phyloP scores from a whole-genome alignment of 495 filamentous ascomycete genomes.

The Aspergillus heteromorphus region DNA sequence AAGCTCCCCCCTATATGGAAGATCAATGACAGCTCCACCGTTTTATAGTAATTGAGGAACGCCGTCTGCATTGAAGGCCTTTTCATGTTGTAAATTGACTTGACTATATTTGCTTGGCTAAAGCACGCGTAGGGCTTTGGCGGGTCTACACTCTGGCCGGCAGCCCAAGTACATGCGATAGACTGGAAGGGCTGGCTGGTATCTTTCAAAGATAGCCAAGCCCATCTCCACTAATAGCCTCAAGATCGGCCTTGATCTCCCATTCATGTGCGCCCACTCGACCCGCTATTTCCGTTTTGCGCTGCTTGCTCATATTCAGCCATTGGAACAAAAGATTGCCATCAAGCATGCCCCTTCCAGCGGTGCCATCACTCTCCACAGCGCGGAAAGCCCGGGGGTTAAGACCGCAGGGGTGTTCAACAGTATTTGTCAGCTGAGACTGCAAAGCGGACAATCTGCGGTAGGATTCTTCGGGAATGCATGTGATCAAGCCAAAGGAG shows the following conservation, averaged over 20 bases:
- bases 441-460: conserved; percentile 78
- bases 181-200: neutral
- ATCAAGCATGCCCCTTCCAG: conserved; percentile 57
- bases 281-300: conserved; percentile 63
- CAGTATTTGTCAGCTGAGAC: conserved; percentile 66
- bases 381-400: conserved; percentile 75
- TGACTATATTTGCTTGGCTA: too few relatives aligned
- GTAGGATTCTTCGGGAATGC: conserved; percentile 74
- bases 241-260: conserved; percentile 55
- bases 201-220: conserved; percentile 41
- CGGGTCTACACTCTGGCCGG: too few relatives aligned
- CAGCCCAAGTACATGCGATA: too few relatives aligned
- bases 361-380: conserved; percentile 43
- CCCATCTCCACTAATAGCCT: conserved; percentile 56
- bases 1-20: too few relatives aligned
- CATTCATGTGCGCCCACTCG: conserved; percentile 56
- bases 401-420: conserved; percentile 71
- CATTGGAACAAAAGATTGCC: conserved; percentile 57
- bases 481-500: conserved; percentile 66
- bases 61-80: too few relatives aligned
- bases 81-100: too few relatives aligned
- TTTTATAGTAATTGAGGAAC: too few relatives aligned
- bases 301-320: conserved; percentile 62
- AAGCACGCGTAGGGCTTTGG: too few relatives aligned
- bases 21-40: too few relatives aligned